These are phyloP conservation scores for Herpetospermum pedunculosum DNA, from an alignment of 306 rosid species.

Conservation along the genomic window DNA sequence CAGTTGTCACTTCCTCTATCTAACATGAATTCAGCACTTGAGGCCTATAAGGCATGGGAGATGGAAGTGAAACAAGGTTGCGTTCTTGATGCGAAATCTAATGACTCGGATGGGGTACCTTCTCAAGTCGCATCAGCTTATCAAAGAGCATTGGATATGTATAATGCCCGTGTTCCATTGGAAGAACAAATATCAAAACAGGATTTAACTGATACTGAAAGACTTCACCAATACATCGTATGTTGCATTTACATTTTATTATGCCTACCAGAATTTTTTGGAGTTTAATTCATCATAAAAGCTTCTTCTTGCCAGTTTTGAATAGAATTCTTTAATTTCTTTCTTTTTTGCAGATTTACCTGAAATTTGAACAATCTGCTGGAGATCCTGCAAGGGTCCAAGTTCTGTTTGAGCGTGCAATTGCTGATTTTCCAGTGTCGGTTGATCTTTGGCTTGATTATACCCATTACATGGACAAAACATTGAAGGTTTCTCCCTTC, in stretches of 20 bases:
- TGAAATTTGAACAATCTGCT: slow-evolving; percentile 67
- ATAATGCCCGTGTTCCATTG: slow-evolving; percentile 45
- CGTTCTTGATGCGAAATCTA: slow-evolving; percentile 25
- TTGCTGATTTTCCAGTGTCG: slow-evolving; percentile 67
- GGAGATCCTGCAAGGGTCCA: slow-evolving; percentile 79
- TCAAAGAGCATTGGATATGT: slow-evolving; percentile 66
- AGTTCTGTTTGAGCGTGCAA: slow-evolving; percentile 72
- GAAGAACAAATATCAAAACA: slow-evolving; percentile 51
- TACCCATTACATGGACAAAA: slow-evolving; percentile 66
- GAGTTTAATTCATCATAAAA: neutral
- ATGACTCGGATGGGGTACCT: slow-evolving; percentile 31
- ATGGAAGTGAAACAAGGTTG: slow-evolving; percentile 50
- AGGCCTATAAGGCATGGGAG: slow-evolving; percentile 76
- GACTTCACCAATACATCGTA: slow-evolving; percentile 59
- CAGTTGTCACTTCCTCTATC: slow-evolving; percentile 76
- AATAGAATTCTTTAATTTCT: neutral
- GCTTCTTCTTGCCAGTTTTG: neutral
- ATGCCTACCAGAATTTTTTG: neutral
- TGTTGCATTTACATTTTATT: neutral
- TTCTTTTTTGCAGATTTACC: slow-evolving; percentile 48
- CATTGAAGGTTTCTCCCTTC: slow-evolving; percentile 59
- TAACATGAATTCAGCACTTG: slow-evolving; percentile 57
- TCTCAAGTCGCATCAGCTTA: slow-evolving; percentile 55
- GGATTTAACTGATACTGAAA: slow-evolving; percentile 50
- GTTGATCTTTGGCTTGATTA: slow-evolving; percentile 83